Conservation (phyloP, 805 yeast species). For the Wickerhamiella alocasiicola region DNA sequence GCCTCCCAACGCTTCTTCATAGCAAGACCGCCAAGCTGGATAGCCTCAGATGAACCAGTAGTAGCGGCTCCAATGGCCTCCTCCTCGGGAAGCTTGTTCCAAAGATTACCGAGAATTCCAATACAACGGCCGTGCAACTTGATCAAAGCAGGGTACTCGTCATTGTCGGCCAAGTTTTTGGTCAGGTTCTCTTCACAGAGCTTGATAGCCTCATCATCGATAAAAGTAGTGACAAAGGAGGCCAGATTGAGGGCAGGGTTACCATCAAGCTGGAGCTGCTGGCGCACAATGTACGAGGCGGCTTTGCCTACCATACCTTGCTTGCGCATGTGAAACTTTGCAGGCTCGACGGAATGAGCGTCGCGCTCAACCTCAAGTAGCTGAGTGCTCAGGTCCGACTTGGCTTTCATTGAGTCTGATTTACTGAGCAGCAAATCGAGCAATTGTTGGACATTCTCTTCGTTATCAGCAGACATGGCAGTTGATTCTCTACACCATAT, state of each 20-base stretch:
- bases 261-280: constrained; percentile 73
- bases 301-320: constrained; percentile 39
- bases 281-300: constrained; percentile 53
- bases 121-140: constrained; percentile 74
- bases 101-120: constrained; percentile 61
- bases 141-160: constrained; percentile 79
- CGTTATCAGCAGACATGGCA: too few relatives aligned
- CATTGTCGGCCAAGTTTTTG: constrained; percentile 84
- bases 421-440: background rate
- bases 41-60: constrained; percentile 89
- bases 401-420: background rate
- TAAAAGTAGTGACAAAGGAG: constrained; percentile 70
- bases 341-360: constrained; percentile 18
- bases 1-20: constrained; percentile 84
- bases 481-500: too few relatives aligned
- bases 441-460: background rate
- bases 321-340: constrained; percentile 51
- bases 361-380: background rate
- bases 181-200: constrained; percentile 60
- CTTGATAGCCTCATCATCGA: constrained; percentile 40
- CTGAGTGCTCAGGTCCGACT: background rate
- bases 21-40: constrained; percentile 87
- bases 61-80: constrained; percentile 76
- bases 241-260: constrained; percentile 76
- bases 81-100: constrained; percentile 53